Evolutionary conservation across 1,284 basidiomycete species (phyloP).

Genomic region (Sanghuangporus weigelae): DNA sequence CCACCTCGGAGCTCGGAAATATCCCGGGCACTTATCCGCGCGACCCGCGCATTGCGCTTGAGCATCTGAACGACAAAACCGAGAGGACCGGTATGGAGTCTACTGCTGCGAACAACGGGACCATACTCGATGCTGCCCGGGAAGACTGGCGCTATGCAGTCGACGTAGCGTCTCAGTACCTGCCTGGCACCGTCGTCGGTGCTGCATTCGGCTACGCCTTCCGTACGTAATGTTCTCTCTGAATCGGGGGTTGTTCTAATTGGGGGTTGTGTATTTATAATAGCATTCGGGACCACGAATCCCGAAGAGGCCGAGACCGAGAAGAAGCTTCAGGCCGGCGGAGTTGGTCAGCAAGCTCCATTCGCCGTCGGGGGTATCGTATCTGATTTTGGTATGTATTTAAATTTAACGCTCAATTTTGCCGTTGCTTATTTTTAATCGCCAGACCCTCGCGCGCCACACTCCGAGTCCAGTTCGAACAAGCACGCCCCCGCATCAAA

Average conservation of each 20-base stretch:
- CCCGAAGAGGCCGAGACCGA: neutral
- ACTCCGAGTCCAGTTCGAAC: neutral
- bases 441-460: too few species aligned
- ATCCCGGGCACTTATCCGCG: conserved; percentile 1
- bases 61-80: neutral
- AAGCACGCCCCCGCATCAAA: neutral
- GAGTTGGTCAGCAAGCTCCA: neutral
- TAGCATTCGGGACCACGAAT: neutral
- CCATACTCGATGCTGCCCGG: neutral
- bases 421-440: too few species aligned
- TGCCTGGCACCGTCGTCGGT: neutral
- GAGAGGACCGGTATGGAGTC: neutral
- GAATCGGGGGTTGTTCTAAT: neutral
- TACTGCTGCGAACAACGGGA: neutral
- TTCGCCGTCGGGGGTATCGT: neutral
- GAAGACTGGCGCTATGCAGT: neutral
- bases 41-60: conserved; percentile 3
- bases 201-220: neutral
- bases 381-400: neutral
- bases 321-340: neutral
- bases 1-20: neutral
- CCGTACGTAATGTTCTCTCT: neutral
- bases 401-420: neutral
- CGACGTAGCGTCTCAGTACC: neutral
- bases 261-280: neutral